Base-by-base conservation (phyloP, 331 rosid genomes). In the Cydonia oblonga region DNA sequence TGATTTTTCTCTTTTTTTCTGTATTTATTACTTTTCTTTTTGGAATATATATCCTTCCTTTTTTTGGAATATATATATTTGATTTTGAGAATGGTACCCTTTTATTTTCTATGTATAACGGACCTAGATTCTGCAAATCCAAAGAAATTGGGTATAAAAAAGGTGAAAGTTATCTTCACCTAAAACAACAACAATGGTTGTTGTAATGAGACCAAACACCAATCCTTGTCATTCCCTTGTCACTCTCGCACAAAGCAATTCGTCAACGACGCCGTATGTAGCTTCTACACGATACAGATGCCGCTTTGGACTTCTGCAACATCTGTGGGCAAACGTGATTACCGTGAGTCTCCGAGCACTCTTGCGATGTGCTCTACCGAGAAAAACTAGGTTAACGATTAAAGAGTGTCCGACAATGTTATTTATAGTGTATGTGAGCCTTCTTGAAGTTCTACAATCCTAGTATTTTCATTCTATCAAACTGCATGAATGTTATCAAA, bases 161-260 rank as follows among this genome's bases (percentile, higher is more conserved):
- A 66, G 44, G 8, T 25, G 1, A 11, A 76, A 68, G 75, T 19
- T 66, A 6, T 24, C 54, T 33, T 30, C 44, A 72, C 76, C 69
- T 9, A 77, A 58, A 81, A 6, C 40, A 38, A 3, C 40, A 63
- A 40, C 0, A 28, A 57, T 64, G 52, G 69, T 63, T 69, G 73
- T 63, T 29, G 9, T 25, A 52, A 59, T 29, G 62, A 63, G 84
- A 77, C 84, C 56, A 81, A 73, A 26, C 70, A 71, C 38, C 67
- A 29, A 29, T 16, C 15, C 42, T 18, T 13, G 4, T 62, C 70
- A 35, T 53, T 13, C 70, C 81, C 1, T 49, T 49, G 54, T 3
- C 54, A 49, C 20, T 46, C 53, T 18, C 54, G 20, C 54, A 16
- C 54, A 46, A 46, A 46, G 53, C 9, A 46, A 46, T 16, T 15